phyloP scores from a whole-genome alignment of 148 eudicot genomes.

The Rhododendron molle region DNA sequence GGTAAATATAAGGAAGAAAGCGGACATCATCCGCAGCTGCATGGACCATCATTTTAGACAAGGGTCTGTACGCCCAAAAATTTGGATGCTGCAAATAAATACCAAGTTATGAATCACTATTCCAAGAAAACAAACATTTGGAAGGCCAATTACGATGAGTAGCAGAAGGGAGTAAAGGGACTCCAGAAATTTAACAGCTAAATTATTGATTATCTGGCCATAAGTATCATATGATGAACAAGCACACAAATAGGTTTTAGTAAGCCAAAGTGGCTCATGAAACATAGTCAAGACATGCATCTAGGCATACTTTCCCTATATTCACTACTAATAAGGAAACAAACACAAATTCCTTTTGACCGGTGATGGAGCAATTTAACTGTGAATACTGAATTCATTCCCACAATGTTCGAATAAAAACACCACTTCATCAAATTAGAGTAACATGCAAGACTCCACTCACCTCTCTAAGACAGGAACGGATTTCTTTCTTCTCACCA shows the following conservation, averaged over 20 bases:
- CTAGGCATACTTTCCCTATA: too few species aligned
- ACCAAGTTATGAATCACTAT: not conserved
- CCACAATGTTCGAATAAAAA: not conserved
- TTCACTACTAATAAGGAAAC: not conserved
- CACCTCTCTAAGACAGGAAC: slow-evolving; percentile 71
- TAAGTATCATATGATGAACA: not conserved
- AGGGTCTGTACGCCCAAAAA: slow-evolving; percentile 86
- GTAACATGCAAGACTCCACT: not conserved
- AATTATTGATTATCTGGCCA: not conserved
- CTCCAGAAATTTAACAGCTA: not conserved
- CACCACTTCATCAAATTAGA: not conserved
- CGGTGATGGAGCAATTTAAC: not conserved
- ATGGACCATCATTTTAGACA: slow-evolving; percentile 79
- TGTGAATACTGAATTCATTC: not conserved
- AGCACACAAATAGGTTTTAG: not conserved
- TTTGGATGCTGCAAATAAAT: slow-evolving; percentile 59
- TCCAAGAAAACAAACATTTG: not conserved
- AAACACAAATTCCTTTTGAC: not conserved
- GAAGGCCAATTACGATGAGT: not conserved
- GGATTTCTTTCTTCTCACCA: slow-evolving; percentile 84
- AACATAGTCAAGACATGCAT: not conserved
- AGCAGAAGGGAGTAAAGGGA: not conserved
- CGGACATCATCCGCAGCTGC: slow-evolving; percentile 98
- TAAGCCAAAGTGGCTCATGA: not conserved
- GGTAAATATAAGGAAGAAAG: slow-evolving; percentile 71